These are phyloP conservation scores for Aspergillus candidus DNA, from an alignment of 2,329 filamentous ascomycete genomes.

Conservation along the genomic window DNA sequence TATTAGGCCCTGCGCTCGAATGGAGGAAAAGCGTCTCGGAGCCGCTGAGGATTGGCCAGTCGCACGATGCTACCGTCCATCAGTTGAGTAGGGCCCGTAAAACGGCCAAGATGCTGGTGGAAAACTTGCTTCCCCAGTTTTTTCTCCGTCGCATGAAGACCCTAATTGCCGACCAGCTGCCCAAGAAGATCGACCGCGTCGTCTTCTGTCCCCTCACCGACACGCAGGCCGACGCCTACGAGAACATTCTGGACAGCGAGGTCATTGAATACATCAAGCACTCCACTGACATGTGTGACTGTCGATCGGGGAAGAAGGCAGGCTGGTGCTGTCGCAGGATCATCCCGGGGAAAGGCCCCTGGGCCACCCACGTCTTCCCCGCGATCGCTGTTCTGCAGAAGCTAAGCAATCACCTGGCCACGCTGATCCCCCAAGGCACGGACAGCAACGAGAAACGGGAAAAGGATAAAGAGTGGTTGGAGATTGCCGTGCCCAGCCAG, in stretches of 20 bases:
- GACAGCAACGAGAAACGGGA: constrained; percentile 67
- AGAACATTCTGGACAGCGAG: constrained; percentile 69
- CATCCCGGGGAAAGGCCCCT: constrained; percentile 58
- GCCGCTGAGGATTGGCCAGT: constrained; percentile 80
- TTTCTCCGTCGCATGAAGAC: constrained; percentile 92
- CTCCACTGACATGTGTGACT: constrained; percentile 63
- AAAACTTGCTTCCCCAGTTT: constrained; percentile 81
- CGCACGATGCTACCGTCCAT: constrained; percentile 78
- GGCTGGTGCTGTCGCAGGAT: constrained; percentile 73
- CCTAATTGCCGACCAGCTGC: constrained; percentile 83
- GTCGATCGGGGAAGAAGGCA: constrained; percentile 60
- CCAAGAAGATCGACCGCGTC: constrained; percentile 88
- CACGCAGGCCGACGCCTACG: constrained; percentile 74
- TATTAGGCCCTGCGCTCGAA: constrained; percentile 58
- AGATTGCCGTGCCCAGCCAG: constrained; percentile 64
- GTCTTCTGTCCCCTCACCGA: constrained; percentile 90
- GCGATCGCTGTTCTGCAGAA: constrained; percentile 77
- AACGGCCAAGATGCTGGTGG: constrained; percentile 76
- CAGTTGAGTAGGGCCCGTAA: constrained; percentile 75
- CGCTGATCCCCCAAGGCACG: constrained; percentile 64
- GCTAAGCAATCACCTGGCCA: constrained; percentile 84
- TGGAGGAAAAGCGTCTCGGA: constrained; percentile 75
- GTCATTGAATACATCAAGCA: constrained; percentile 63
- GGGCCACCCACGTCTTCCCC: constrained; percentile 78
- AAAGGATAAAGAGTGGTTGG: constrained; percentile 68